These are phyloP conservation scores for Lasiosphaeria hispida DNA, from an alignment of 495 filamentous ascomycete species.

Conservation along the genomic window DNA sequence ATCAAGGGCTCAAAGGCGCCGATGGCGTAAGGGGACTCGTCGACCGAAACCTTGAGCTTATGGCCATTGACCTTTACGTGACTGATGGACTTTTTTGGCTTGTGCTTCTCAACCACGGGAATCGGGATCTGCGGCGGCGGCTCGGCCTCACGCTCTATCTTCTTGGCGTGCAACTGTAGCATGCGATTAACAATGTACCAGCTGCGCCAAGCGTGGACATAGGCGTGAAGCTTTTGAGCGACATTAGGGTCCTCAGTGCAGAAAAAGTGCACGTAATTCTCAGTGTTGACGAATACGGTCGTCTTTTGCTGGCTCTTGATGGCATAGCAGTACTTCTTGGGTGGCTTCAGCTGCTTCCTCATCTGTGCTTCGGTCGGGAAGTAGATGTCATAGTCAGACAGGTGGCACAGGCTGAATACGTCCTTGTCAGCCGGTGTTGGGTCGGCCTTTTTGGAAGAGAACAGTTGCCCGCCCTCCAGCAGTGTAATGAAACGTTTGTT, in stretches of 20 bases:
- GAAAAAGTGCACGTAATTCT: constrained; percentile 92
- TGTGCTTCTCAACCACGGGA: constrained; percentile 6
- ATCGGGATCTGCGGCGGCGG: constrained; percentile 26
- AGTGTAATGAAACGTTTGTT: constrained; percentile 80
- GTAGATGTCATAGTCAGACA: constrained; percentile 95
- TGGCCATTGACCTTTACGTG: constrained; percentile 33
- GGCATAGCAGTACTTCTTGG: constrained; percentile 78
- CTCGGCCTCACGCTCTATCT: constrained; percentile 21
- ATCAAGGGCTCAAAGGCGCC: constrained; percentile 57
- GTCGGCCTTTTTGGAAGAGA: constrained; percentile 66
- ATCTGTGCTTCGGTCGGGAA: constrained; percentile 63
- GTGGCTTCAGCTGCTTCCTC: constrained; percentile 63
- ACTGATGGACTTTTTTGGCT: constrained; percentile 29
- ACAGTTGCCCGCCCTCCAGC: constrained; percentile 70
- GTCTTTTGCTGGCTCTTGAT: constrained; percentile 93
- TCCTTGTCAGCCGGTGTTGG: constrained; percentile 57
- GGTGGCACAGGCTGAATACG: constrained; percentile 67
- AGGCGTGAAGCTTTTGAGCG: constrained; percentile 64
- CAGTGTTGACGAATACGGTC: constrained; percentile 73
- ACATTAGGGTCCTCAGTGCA: constrained; percentile 66
- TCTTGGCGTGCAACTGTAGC: constrained; percentile 18
- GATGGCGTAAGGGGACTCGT: constrained; percentile 49
- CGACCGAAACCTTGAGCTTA: constrained; percentile 32
- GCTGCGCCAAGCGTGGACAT: constrained; percentile 78
- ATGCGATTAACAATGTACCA: constrained; percentile 73